A percentile compares a stretch with the other conserved stretches of the same genome.
These are phyloP conservation scores for Lachancea sp. DNA, from an alignment of 805 yeast species.

Conservation along the genomic window DNA sequence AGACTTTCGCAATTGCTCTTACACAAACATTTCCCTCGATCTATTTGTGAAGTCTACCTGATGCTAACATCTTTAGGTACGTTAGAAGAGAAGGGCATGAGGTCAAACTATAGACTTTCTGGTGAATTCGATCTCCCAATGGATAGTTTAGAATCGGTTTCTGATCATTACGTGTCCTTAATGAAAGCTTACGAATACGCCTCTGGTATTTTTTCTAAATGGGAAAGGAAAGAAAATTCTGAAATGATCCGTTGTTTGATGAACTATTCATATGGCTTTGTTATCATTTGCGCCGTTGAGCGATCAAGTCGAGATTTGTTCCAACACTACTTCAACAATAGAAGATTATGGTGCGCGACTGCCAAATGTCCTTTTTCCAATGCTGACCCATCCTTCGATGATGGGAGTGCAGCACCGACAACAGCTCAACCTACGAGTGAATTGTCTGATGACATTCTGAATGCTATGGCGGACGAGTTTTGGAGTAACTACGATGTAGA, in stretches of 20 bases:
- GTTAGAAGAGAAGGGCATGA: neutral
- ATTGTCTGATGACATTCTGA: slow-evolving; percentile 4
- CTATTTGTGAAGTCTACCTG: slow-evolving; percentile 2
- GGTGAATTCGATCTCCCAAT: slow-evolving; percentile 6
- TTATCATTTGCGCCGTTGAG: slow-evolving; percentile 4
- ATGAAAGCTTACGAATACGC: neutral
- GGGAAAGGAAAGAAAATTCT: slow-evolving; percentile 3
- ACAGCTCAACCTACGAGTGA: neutral
- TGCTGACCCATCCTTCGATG: neutral
- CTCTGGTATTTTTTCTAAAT: neutral
- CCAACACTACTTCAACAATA: neutral
- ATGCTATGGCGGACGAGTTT: slow-evolving; percentile 8
- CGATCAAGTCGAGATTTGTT: slow-evolving; percentile 3
- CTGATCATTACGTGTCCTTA: slow-evolving; percentile 5
- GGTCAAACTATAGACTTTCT: slow-evolving; percentile 1
- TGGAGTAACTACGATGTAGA: slow-evolving; percentile 6
- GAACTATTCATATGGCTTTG: slow-evolving; percentile 3
- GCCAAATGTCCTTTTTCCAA: too few relatives aligned
- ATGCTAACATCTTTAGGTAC: slow-evolving; percentile 1
- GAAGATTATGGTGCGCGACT: too few relatives aligned
- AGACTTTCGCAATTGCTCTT: neutral
- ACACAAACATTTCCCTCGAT: slow-evolving; percentile 7
- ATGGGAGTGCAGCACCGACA: too few relatives aligned
- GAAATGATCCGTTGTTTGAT: slow-evolving; percentile 4
- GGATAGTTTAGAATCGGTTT: slow-evolving; percentile 2